These are phyloP conservation scores for Didymella lethalis DNA, from an alignment of 2,329 filamentous ascomycete genomes.

Conservation along the genomic window DNA sequence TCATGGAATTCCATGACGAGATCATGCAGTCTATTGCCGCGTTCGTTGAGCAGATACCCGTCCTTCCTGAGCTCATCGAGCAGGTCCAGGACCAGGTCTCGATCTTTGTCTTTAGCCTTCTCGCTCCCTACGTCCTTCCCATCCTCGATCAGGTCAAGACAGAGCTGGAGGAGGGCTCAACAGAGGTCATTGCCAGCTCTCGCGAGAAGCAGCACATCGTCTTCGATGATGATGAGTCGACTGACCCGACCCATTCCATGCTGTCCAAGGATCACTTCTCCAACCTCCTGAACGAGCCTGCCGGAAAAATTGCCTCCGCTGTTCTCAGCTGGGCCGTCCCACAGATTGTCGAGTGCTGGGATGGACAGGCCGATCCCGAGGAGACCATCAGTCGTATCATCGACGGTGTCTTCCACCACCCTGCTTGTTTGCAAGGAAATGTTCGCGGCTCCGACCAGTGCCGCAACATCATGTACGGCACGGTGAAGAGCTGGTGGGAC, in stretches of 20 bases:
- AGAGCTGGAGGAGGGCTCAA: conserved; percentile 84
- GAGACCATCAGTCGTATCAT: conserved; percentile 79
- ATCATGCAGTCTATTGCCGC: conserved; percentile 80
- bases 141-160: conserved; percentile 86
- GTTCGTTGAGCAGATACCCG: conserved; percentile 83
- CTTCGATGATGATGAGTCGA: conserved; percentile 77
- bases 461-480: conserved; percentile 78
- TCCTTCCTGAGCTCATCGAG: conserved; percentile 84
- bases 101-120: conserved; percentile 87
- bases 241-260: conserved; percentile 94
- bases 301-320: conserved; percentile 80
- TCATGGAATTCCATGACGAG: conserved; percentile 89
- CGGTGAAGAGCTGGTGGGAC: conserved; percentile 84
- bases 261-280: conserved; percentile 95
- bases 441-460: conserved; percentile 74
- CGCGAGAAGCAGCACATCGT: conserved; percentile 85
- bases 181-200: conserved; percentile 86
- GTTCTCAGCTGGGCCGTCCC: conserved; percentile 87
- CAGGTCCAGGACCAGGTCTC: conserved; percentile 87
- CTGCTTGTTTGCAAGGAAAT: conserved; percentile 73
- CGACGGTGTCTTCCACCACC: conserved; percentile 85
- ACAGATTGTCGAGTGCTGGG: conserved; percentile 87
- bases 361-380: conserved; percentile 77
- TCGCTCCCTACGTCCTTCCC: conserved; percentile 87
- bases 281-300: conserved; percentile 86